Percentiles rank a stretch among this genome's conserved stretches.
Conservation (phyloP, 805 yeast genomes). For the Candida sanyiensis region DNA sequence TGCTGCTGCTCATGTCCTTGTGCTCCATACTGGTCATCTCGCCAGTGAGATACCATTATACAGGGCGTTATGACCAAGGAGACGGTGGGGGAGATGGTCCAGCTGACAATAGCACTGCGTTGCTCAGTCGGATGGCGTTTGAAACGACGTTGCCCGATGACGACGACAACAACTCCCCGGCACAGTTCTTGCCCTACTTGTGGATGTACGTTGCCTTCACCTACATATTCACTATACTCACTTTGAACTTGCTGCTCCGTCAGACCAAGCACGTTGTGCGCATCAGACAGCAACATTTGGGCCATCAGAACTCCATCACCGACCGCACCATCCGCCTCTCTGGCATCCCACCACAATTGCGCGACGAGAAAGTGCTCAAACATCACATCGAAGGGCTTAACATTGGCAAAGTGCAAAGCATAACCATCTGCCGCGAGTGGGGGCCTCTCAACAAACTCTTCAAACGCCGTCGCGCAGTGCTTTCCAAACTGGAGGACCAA, state of each 20-base stretch:
- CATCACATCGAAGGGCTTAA: constrained; percentile 72
- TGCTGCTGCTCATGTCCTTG: constrained; percentile 56
- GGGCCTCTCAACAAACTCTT: constrained; percentile 60
- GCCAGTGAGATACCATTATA: constrained; percentile 76
- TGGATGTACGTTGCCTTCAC: constrained; percentile 90
- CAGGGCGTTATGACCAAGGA: constrained; percentile 71
- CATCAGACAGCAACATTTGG: constrained; percentile 76
- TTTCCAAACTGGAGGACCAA: constrained; percentile 56
- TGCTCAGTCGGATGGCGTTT: neutral
- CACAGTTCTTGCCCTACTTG: constrained; percentile 49
- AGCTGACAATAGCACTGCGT: neutral
- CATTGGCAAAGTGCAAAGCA: constrained; percentile 72
- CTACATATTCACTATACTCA: constrained; percentile 70
- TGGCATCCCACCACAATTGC: constrained; percentile 80
- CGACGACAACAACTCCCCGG: too few relatives aligned
- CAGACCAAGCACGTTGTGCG: constrained; percentile 71
- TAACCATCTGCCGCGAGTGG: constrained; percentile 88
- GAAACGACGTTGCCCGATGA: too few relatives aligned
- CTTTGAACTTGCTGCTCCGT: constrained; percentile 52
- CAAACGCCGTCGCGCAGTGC: constrained; percentile 46
- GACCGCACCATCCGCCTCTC: constrained; percentile 85
- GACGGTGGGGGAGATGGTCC: constrained; percentile 27
- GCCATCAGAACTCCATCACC: constrained; percentile 81
- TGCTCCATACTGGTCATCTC: constrained; percentile 73
- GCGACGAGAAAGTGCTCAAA: constrained; percentile 65